Base-by-base conservation (phyloP, 306 rosid genomes). In the Ammopiptanthus mongolicus region DNA sequence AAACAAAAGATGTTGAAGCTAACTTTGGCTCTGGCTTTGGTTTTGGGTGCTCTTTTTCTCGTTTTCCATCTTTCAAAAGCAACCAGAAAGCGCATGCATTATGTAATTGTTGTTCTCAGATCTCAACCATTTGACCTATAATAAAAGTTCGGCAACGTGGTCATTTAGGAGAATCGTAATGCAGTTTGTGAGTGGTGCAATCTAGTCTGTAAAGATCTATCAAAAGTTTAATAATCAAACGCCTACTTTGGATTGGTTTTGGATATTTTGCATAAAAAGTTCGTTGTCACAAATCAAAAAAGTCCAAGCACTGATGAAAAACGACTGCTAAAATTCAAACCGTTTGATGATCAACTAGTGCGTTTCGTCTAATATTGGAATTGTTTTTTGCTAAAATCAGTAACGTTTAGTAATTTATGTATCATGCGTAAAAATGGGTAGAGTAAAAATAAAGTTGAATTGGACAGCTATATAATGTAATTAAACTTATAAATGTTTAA, bases 171-270 rank as follows among this genome's bases (percentile, higher is more conserved):
- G 39, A 55, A 51, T n/a, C n/a, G 11, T 25, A 3, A n/a, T 55
- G 55, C 28, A 39, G 44, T 69, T 41, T 68, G 53, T 76, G 71
- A 59, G 65, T 41, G 73, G 73, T 67, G 77, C 83, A 53, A 37
- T 75, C 76, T 74, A 74, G 60, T 48, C 77, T 80, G 84, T 75
- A 74, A 65, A 80, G 72, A 68, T 23, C 41, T 56, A 48, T 36
- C 44, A 67, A 61, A 73, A 73, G 12, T n/a, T 67, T 53, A 73
- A 41, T 67, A 73, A 73, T 33, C 39, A 73, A 59, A 66, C 1
- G 14, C 74, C 18, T 19, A 14, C 50, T 68, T 44, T 46, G 47
- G 53, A 64, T 41, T 69, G 28, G 33, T 11, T 41, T 57, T 75
- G 10, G 74, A 69, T 67, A 58, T 66, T 80, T 80, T 75, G 62